Base-by-base conservation (phyloP, 2,329 filamentous ascomycete species). In the Magnaporthiopsis incrustans region DNA sequence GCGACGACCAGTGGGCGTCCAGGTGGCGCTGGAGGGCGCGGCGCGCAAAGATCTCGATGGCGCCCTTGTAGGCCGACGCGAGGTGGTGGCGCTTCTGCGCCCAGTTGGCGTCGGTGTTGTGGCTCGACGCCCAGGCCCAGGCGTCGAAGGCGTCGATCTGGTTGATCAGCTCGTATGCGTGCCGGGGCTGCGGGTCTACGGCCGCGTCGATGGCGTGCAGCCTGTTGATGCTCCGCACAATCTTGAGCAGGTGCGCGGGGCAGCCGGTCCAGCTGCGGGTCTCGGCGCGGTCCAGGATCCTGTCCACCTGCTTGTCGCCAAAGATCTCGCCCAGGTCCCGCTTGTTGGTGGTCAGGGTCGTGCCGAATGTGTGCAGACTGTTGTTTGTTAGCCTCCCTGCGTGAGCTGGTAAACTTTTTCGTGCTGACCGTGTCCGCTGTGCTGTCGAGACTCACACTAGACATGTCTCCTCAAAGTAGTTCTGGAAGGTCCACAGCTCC, bases 21-120 rank as follows among this genome's bases (percentile, higher is more conserved):
- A 60, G 22, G 59, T 66, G 59, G 53, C 63, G 26, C 30, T 59
- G 38, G 38, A 67, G 62, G 12, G 61, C 59, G 33, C 63, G 62
- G 26, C 32, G 30, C 1, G 62, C 59, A 59, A 64, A 65, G 12
- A 65, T 61, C 14, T 60, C 60, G 1, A 66, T 64, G 57, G 66
- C 61, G n/a, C 66, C 65, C 15, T 66, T 58, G 64, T 58, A 66
- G 35, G 63, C 61, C 58, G 61, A 64, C 25, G 65, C 63, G 12
- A 64, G 64, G 60, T 65, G 59, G 18, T 57, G 26, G 25, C 60
- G 60, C 8, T 27, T 50, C 26, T 44, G 60, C 7, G 53, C 60
- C 60, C 50, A 44, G n/a, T 38, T 30, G 25, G 60, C 35, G 35
- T 61, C 38, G 25, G 33, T 18, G 60, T 27, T 27, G 35, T 15